These are phyloP conservation scores for Pleomassaria siparia DNA, from an alignment of 2,329 filamentous ascomycete species.

Conservation along the genomic window DNA sequence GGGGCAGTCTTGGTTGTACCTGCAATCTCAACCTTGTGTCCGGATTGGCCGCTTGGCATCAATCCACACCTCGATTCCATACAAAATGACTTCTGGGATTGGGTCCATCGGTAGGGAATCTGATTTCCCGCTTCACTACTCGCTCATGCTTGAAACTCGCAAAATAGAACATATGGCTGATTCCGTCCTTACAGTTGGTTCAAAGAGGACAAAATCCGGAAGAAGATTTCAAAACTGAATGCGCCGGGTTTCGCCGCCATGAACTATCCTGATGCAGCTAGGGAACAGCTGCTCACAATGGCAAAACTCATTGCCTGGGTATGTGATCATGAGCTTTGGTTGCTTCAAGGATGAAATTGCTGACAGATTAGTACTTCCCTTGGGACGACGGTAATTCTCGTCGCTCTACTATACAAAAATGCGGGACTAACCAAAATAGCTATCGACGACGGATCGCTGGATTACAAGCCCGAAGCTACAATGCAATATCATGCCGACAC, in stretches of 20 bases:
- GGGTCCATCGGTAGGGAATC: constrained; percentile 3
- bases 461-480: constrained; percentile 3
- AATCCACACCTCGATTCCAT: constrained; percentile 2
- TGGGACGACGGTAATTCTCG: constrained; percentile 1
- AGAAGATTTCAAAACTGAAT: constrained; percentile 3
- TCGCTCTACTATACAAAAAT: not conserved
- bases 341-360: constrained; percentile 1
- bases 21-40: constrained; percentile 1
- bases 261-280: constrained; percentile 3
- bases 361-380: constrained; percentile 2
- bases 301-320: constrained; percentile 3
- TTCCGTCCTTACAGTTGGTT: constrained; percentile 1
- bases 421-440: constrained; percentile 3
- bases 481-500: constrained; percentile 2
- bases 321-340: not conserved
- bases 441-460: constrained; percentile 2
- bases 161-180: not conserved
- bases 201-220: constrained; percentile 2
- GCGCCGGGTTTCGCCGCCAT: constrained; percentile 4
- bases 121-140: not conserved
- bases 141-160: not conserved
- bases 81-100: not conserved
- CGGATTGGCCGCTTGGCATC: constrained; percentile 2
- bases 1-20: not conserved
- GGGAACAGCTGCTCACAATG: constrained; percentile 3